Evolutionary conservation across 2,329 filamentous ascomycete genomes (phyloP), one percentile per base, ranked within the genome.

Genomic region (Sclerotinia spermophila): DNA sequence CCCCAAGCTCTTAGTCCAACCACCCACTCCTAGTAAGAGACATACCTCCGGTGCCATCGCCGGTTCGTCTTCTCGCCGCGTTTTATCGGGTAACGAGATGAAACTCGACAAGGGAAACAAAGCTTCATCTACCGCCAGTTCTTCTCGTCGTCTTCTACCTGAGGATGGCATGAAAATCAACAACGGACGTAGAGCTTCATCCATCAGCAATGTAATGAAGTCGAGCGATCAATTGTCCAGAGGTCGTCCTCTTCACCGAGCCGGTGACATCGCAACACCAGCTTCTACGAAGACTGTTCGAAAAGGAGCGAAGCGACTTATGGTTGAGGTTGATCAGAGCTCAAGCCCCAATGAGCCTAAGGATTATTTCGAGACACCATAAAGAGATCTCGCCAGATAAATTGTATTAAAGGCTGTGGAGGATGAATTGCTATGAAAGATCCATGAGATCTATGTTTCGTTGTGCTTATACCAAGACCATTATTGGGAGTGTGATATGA

Each of bases 351-450:
- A 53, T 21, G 30, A 24, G 11, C 24, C n/a, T 10, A 7, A 53
- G 33, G n/a, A 53, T n/a, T 65, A 65, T 38, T 53, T 53, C 45
- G 33, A 40, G 35, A 65, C 62, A 53, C 62, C 62, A 30, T 53
- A 8, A 53, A 40, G 17, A 45, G 24, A 11, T 17, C 5, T 65
- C n/a, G 62, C 15, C 21, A 21, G 17, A 40, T 51, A 2, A 10
- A 10, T 53, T 30, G 61, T 24, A 27, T 13, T 27, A 51, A 11
- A 27, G 44, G 15, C n/a, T 13, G 33, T 33, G 33, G 17, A 38
- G 24, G 24, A 11, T 60, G 8, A 60, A 27, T n/a, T 19, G 33
- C 2, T 19, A 24, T 48, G 44, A 30, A 53, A 38, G 30, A 27
- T 51, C 21, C 1, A 65, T 33, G 27, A 44, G 24, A 51, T 65